A percentile compares a stretch with the other conserved stretches of the same genome.
Evolutionary conservation across 2,329 filamentous ascomycete genomes (phyloP).

Genomic region (Bipolaris sorokiniana): DNA sequence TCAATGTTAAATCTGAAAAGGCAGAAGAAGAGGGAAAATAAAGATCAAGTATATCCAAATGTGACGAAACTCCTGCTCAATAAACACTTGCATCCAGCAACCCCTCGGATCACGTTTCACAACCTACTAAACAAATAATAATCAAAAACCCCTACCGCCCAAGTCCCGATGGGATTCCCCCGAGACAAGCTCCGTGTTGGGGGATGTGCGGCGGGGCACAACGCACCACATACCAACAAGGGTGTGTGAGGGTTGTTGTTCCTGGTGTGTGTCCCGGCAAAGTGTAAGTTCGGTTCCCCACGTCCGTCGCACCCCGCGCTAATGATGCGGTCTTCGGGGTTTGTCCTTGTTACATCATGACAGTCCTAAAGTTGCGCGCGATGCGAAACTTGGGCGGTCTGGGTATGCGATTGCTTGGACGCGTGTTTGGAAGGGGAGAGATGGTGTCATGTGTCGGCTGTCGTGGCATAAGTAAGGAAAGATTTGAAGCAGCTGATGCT

Average conservation of each 20-base stretch:
- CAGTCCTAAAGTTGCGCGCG: background rate
- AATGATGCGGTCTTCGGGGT: background rate
- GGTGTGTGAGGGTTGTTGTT: conserved; percentile 6
- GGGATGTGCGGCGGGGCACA: conserved; percentile 1
- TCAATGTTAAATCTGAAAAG: background rate
- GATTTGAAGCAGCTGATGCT: background rate
- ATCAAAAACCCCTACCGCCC: background rate
- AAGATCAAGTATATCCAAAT: too few species aligned
- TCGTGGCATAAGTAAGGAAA: background rate
- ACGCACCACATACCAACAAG: conserved; percentile 1
- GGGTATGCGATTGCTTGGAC: background rate
- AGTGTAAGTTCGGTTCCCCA: conserved; percentile 24
- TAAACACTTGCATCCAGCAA: too few species aligned
- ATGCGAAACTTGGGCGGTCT: background rate
- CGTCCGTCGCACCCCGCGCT: conserved; percentile 13
- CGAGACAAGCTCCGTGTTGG: conserved; percentile 4
- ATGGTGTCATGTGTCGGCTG: background rate
- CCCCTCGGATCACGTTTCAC: background rate
- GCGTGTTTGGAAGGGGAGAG: background rate
- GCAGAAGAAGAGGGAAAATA: background rate
- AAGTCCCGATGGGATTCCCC: conserved; percentile 8
- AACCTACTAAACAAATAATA: background rate
- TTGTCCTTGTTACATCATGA: background rate
- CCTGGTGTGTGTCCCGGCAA: conserved; percentile 2
- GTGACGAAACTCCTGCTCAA: too few species aligned